Conservation (phyloP, 1,284 basidiomycete genomes). For the Cutaneotrichosporon sp. region DNA sequence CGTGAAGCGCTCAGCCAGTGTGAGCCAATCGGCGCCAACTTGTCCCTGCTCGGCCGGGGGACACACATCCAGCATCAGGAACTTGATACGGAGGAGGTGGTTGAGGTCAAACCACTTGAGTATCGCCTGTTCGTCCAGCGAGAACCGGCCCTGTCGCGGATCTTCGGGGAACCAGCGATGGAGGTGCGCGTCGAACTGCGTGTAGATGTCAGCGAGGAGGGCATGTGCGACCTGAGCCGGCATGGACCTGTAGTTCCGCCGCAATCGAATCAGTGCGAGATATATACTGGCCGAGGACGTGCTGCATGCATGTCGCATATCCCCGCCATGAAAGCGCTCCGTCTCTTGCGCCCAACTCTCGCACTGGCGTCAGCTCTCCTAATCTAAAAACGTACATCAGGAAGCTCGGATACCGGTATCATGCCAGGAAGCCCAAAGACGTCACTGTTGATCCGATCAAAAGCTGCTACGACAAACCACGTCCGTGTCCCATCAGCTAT, state of each 20-base stretch:
- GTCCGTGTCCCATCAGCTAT: slow-evolving; percentile 16
- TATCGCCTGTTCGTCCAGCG: slow-evolving; percentile 14
- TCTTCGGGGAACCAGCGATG: slow-evolving; percentile 20
- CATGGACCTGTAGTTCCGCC: slow-evolving; percentile 7
- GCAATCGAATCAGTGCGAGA: slow-evolving; percentile 15
- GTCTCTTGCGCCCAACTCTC: slow-evolving; percentile 17
- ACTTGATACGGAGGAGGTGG: slow-evolving; percentile 16
- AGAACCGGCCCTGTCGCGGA: slow-evolving; percentile 9
- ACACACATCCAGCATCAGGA: slow-evolving; percentile 16
- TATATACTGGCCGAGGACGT: slow-evolving; percentile 17
- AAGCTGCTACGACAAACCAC: slow-evolving; percentile 16
- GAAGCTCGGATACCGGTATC: slow-evolving; percentile 17
- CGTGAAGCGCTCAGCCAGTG: slow-evolving; percentile 11
- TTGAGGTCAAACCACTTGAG: slow-evolving; percentile 22
- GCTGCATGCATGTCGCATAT: slow-evolving; percentile 21
- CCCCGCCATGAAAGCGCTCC: slow-evolving; percentile 12
- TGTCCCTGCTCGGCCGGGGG: neutral
- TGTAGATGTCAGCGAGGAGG: slow-evolving; percentile 13
- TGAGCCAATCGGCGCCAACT: slow-evolving; percentile 14
- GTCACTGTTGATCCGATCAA: slow-evolving; percentile 15
- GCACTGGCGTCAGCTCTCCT: slow-evolving; percentile 8
- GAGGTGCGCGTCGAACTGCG: slow-evolving; percentile 17
- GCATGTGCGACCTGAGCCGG: slow-evolving; percentile 5
- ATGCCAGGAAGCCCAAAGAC: slow-evolving; percentile 17
- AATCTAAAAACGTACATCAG: neutral